Conservation (phyloP, 208 protist species). For the Zelonia costaricensis region DNA sequence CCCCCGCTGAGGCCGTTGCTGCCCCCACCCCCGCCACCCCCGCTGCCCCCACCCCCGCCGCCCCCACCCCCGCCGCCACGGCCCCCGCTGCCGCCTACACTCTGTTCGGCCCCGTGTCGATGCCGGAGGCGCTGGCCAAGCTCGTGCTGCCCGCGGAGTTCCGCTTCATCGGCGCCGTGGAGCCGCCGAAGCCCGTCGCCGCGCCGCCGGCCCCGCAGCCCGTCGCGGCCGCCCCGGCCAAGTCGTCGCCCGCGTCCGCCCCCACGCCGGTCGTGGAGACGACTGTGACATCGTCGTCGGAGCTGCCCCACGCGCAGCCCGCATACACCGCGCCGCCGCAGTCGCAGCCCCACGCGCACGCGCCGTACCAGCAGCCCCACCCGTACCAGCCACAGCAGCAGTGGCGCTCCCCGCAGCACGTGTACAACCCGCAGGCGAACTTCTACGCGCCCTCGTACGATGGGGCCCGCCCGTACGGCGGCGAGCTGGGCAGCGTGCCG, state of each 20-base stretch:
- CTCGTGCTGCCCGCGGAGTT: slow-evolving; percentile 22
- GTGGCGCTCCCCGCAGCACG: slow-evolving; percentile 11
- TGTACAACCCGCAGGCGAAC: slow-evolving; percentile 19
- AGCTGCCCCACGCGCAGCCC: slow-evolving; percentile 10
- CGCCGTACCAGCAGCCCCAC: slow-evolving; percentile 5
- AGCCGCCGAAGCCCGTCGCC: slow-evolving; percentile 1
- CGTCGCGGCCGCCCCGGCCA: background rate
- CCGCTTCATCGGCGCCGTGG: slow-evolving; percentile 20
- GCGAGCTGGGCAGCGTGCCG: slow-evolving; percentile 33
- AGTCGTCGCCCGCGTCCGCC: background rate
- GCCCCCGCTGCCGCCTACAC: slow-evolving; percentile 10
- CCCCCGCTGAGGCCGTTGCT: too few relatives aligned
- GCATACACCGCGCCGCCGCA: background rate
- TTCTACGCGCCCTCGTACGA: slow-evolving; percentile 12
- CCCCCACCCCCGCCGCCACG: background rate
- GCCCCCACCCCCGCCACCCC: background rate
- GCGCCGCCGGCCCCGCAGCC: slow-evolving; percentile 5
- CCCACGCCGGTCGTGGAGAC: slow-evolving; percentile 8
- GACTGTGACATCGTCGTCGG: slow-evolving; percentile 26
- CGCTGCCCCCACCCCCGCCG: background rate
- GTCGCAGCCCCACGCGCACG: background rate
- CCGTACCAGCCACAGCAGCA: slow-evolving; percentile 16
- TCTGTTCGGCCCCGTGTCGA: slow-evolving; percentile 33
- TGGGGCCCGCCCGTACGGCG: slow-evolving; percentile 18
- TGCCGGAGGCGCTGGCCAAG: slow-evolving; percentile 44